Percentiles rank a stretch among this genome's conserved stretches.
phyloP scores from a whole-genome alignment of 2,329 filamentous ascomycete species.

The Beauveria sp. region DNA sequence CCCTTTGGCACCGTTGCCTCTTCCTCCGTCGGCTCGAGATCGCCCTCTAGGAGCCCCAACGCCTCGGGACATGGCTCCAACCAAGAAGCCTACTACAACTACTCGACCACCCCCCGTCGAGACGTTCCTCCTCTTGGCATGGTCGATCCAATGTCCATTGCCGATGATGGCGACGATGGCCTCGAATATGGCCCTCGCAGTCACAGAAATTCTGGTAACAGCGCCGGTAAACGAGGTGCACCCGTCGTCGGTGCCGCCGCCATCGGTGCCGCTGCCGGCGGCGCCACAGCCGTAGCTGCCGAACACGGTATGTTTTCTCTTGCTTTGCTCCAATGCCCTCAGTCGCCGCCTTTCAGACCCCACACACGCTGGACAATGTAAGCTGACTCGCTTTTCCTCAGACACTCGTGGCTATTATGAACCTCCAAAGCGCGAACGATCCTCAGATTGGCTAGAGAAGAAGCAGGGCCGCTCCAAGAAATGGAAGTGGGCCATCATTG shows the following conservation, averaged over 20 bases:
- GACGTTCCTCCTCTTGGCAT: conserved; percentile 45
- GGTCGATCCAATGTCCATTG: conserved; percentile 72
- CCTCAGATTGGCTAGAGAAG: conserved; percentile 51
- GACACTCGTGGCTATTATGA: conserved; percentile 26
- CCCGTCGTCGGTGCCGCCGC: conserved; percentile 28
- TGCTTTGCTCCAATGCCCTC: not conserved
- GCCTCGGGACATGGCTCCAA: conserved; percentile 39
- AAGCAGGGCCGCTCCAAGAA: conserved; percentile 56
- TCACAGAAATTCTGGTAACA: conserved; percentile 52
- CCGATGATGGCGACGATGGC: conserved; percentile 83
- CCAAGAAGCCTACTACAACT: conserved; percentile 61
- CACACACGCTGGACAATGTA: too few relatives aligned
- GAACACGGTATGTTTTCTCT: not conserved
- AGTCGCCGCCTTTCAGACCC: not conserved
- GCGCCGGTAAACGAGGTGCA: conserved; percentile 41
- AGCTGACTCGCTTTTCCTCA: not conserved
- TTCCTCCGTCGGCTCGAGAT: conserved; percentile 26
- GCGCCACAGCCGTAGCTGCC: conserved; percentile 35
- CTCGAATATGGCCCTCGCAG: conserved; percentile 45
- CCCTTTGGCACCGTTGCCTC: conserved; percentile 27
- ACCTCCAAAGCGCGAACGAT: conserved; percentile 49
- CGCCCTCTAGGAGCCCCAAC: conserved; percentile 43
- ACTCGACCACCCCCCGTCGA: conserved; percentile 35
- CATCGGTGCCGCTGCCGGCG: conserved; percentile 33
- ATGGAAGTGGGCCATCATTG: conserved; percentile 61